Percentiles rank a stretch among this genome's conserved stretches.
phyloP scores from a whole-genome alignment of 2,329 filamentous ascomycete genomes.

The Fusarium succisae region DNA sequence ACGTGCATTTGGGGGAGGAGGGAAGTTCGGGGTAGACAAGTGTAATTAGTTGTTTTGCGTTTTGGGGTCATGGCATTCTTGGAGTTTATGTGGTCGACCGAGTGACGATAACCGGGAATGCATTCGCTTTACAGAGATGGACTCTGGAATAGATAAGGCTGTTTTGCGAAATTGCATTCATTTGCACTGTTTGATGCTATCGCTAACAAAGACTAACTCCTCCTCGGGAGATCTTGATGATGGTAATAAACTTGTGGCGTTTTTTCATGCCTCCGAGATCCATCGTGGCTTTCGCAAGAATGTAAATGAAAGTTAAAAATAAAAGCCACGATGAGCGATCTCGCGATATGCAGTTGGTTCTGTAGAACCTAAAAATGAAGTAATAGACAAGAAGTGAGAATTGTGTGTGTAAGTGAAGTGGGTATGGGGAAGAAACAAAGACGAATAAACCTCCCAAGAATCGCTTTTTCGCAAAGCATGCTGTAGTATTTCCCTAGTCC shows the following conservation, averaged over 20 bases:
- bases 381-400: slow-evolving; percentile 16
- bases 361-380: slow-evolving; percentile 3
- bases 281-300: slow-evolving; percentile 27
- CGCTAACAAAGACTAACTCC: slow-evolving; percentile 11
- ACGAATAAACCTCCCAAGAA: background rate
- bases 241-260: slow-evolving; percentile 18
- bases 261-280: slow-evolving; percentile 7
- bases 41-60: slow-evolving; percentile 20
- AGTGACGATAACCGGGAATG: slow-evolving; percentile 7
- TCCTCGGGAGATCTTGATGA: slow-evolving; percentile 23
- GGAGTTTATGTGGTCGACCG: background rate
- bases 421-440: slow-evolving; percentile 8
- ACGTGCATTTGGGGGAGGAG: background rate
- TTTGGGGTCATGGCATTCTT: slow-evolving; percentile 11
- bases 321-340: slow-evolving; percentile 15
- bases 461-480: slow-evolving; percentile 18
- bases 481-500: background rate
- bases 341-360: slow-evolving; percentile 14
- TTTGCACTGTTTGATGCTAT: slow-evolving; percentile 24
- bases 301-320: slow-evolving; percentile 30
- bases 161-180: slow-evolving; percentile 15
- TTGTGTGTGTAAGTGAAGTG: slow-evolving; percentile 4
- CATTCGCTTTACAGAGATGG: background rate
- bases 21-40: background rate
- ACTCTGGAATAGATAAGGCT: background rate